Base-by-base conservation (phyloP, 192 early-diverging fungal genomes). In the Rhizoclosmatium globosum region DNA sequence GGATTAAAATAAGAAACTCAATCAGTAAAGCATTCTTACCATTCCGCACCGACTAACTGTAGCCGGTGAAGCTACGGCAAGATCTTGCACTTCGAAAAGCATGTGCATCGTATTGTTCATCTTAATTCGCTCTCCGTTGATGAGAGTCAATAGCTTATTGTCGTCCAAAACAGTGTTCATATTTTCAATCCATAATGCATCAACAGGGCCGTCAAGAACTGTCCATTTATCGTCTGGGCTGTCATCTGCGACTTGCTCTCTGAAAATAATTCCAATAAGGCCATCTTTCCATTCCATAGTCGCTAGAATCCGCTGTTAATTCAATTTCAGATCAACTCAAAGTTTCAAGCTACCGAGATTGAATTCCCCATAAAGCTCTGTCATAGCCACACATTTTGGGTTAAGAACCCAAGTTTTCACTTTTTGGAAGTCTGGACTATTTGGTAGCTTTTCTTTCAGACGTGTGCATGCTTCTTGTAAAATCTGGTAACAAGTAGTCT, bases 231-330 rank as follows among this genome's bases (percentile, higher is more conserved):
- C 89, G 64, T 90, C 89, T 13, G 72, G 75, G 31, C 77, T 80
- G 58, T 71, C 83, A n/a, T 89, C 87, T 38, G 85, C 82, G 9
- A 90, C 89, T 83, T 90, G 89, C 62, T 81, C 82, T 46, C 89
- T 70, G 73, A 89, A 88, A 43, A 87, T 82, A 68, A 65, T 74
- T 6, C 89, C 89, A 67, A 90, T 89, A 3, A 90, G 68, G 4
- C 89, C 89, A 80, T 90, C 89, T 68, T 87, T 89, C 89, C 89
- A 90, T 72, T 90, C 89, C 89, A 90, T 90, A 0, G 89, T 90
- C 1, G 86, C 86, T 15, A 88, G 80, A 78, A 21, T 21, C 21
- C 62, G n/a, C 6, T 64, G 62, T 64, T 4, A 64, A 64, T 64
- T 11, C 4, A 11, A 64, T 64, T 11, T n/a, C 4, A 64, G 62